Evolutionary conservation across 2,329 filamentous ascomycete species (phyloP).

Genomic region (Pestalotiopsis fici): DNA sequence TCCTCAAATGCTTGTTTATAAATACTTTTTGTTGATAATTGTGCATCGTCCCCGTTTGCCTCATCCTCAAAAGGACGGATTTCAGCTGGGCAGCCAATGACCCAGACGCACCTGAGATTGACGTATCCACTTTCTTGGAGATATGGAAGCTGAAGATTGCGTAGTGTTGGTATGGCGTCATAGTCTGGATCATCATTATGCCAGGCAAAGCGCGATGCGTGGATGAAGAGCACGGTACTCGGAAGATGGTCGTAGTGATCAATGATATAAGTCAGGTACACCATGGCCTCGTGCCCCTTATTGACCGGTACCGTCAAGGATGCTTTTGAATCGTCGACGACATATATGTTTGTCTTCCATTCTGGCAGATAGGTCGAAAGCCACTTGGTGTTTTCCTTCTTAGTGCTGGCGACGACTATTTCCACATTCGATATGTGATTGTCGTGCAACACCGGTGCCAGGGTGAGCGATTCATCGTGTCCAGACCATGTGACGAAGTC

Average conservation of each 20-base stretch:
- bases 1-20: constrained; percentile 43
- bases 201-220: constrained; percentile 50
- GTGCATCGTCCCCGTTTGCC: constrained; percentile 34
- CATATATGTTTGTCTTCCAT: constrained; percentile 56
- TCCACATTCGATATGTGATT: constrained; percentile 18
- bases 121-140: constrained; percentile 58
- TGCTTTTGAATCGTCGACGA: constrained; percentile 50
- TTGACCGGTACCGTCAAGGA: constrained; percentile 49
- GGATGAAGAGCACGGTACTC: constrained; percentile 45
- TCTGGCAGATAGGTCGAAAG: constrained; percentile 33
- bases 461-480: neutral
- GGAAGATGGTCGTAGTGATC: constrained; percentile 49
- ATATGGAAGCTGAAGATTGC: constrained; percentile 47
- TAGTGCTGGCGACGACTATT: constrained; percentile 32
- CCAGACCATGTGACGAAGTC: neutral
- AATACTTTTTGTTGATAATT: constrained; percentile 38
- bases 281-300: constrained; percentile 55
- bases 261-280: constrained; percentile 53
- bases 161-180: constrained; percentile 53
- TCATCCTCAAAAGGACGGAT: constrained; percentile 41
- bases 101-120: constrained; percentile 62
- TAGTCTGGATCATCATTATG: constrained; percentile 56
- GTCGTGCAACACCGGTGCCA: neutral
- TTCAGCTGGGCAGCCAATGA: constrained; percentile 55
- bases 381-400: constrained; percentile 38